Conservation (phyloP, 192 early-diverging fungal species). For the Mortierella hygrophila region DNA sequence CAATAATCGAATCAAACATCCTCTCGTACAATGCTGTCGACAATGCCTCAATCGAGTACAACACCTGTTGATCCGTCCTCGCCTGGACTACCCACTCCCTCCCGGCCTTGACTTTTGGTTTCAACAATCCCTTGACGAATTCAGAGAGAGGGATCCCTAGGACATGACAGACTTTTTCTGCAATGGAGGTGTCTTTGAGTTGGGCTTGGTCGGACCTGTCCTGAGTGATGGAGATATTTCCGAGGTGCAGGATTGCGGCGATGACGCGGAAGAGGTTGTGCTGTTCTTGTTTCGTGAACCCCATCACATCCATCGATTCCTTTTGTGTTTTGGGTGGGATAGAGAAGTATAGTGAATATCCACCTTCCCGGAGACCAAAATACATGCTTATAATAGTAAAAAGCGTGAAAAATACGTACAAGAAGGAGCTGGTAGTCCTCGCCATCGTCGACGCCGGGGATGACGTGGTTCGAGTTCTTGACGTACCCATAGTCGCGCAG, state of each 20-base stretch:
- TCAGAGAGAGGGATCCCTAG: conserved; percentile 90
- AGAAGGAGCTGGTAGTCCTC: conserved; percentile 82
- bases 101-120: conserved; percentile 94
- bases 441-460: conserved; percentile 94
- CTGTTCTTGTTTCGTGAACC: conserved; percentile 83
- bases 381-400: no score
- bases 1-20: conserved; percentile 93
- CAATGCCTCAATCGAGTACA: conserved; percentile 91
- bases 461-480: conserved; percentile 85
- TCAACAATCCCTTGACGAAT: conserved; percentile 88
- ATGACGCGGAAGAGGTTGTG: conserved; percentile 85
- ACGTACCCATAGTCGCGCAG: conserved; percentile 88
- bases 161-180: conserved; percentile 94
- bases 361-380: not conserved
- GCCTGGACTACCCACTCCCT: conserved; percentile 96
- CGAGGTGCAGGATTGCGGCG: conserved; percentile 91
- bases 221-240: conserved; percentile 87
- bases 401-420: conserved; percentile 49
- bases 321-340: conserved; percentile 26
- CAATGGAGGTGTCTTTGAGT: conserved; percentile 77
- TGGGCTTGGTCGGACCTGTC: conserved; percentile 91
- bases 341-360: not conserved
- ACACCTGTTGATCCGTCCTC: conserved; percentile 86
- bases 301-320: conserved; percentile 88
- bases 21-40: conserved; percentile 94